A percentile compares a stretch with the other conserved stretches of the same genome.
Conservation (phyloP, 2,329 filamentous ascomycete genomes). For the Talaromyces sp. region DNA sequence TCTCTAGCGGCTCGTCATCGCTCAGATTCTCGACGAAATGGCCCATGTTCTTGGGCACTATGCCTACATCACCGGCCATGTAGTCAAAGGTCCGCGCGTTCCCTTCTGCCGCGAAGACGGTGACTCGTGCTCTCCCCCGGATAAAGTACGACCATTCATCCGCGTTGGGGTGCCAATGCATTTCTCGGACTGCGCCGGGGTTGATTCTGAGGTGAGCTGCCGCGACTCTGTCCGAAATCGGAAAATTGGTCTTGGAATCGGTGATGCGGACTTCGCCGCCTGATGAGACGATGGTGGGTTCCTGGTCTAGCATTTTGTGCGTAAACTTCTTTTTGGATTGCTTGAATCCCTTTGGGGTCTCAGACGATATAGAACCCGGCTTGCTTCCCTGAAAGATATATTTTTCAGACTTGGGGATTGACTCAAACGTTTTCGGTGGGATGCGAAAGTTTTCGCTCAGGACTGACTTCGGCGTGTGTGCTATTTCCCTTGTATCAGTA, state of each 20-base stretch:
- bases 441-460: slow-evolving; percentile 71
- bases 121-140: slow-evolving; percentile 65
- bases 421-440: slow-evolving; percentile 62
- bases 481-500: slow-evolving; percentile 29
- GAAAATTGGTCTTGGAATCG: slow-evolving; percentile 65
- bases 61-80: slow-evolving; percentile 67
- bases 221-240: slow-evolving; percentile 67
- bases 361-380: slow-evolving; percentile 61
- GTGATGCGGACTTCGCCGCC: slow-evolving; percentile 69
- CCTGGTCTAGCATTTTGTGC: slow-evolving; percentile 65
- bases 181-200: slow-evolving; percentile 67
- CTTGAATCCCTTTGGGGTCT: slow-evolving; percentile 61
- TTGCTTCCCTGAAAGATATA: slow-evolving; percentile 70
- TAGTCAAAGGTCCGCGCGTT: slow-evolving; percentile 72
- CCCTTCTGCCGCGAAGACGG: slow-evolving; percentile 69
- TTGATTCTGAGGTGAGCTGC: slow-evolving; percentile 67
- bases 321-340: slow-evolving; percentile 67
- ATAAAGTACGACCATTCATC: slow-evolving; percentile 80
- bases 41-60: slow-evolving; percentile 71
- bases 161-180: slow-evolving; percentile 77
- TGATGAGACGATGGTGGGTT: slow-evolving; percentile 55
- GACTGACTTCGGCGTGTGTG: slow-evolving; percentile 68
- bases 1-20: slow-evolving; percentile 67
- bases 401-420: slow-evolving; percentile 62
- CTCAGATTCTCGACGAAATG: slow-evolving; percentile 74